Evolutionary conservation across 768 basidiomycete genomes (phyloP).

Genomic region (Chiua virens): DNA sequence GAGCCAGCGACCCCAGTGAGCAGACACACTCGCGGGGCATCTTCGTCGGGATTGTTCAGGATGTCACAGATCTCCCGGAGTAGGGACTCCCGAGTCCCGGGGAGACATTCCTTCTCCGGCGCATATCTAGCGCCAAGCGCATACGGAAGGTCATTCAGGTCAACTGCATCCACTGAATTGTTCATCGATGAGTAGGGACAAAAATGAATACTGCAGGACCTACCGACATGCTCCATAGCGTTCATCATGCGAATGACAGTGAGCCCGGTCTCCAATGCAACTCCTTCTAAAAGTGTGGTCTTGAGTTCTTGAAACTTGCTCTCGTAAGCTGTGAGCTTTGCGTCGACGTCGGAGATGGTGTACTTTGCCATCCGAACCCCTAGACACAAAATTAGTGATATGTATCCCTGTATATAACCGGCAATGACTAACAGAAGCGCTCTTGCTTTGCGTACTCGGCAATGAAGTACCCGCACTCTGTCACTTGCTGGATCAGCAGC

Average conservation of each 20-base stretch:
- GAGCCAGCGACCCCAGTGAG: constrained; percentile 18
- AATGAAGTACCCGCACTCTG: constrained; percentile 9
- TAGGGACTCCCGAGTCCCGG: constrained; percentile 1
- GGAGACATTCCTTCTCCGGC: constrained; percentile 1
- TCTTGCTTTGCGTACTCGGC: not conserved
- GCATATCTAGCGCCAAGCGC: constrained; percentile 4
- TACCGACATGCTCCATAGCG: not conserved
- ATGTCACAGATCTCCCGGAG: constrained; percentile 5
- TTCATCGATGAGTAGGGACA: not conserved
- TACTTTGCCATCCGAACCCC: constrained; percentile 1
- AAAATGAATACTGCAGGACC: not conserved
- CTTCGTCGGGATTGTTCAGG: not conserved
- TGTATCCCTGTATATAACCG: too few relatives aligned
- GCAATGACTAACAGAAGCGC: not conserved
- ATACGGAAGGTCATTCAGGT: constrained; percentile 7
- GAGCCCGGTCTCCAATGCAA: not conserved
- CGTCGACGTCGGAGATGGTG: constrained; percentile 3
- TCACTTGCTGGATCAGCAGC: constrained; percentile 7
- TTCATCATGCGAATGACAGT: constrained; percentile 4
- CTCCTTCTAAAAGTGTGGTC: not conserved
- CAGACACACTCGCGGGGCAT: constrained; percentile 9
- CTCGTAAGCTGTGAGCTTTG: not conserved
- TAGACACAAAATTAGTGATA: not conserved
- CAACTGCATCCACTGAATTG: not conserved
- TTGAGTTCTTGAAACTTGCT: not conserved